Percentiles rank a stretch among this genome's conserved stretches.
phyloP scores from a whole-genome alignment of 306 rosid species.

The Begonia fuchsioides region DNA sequence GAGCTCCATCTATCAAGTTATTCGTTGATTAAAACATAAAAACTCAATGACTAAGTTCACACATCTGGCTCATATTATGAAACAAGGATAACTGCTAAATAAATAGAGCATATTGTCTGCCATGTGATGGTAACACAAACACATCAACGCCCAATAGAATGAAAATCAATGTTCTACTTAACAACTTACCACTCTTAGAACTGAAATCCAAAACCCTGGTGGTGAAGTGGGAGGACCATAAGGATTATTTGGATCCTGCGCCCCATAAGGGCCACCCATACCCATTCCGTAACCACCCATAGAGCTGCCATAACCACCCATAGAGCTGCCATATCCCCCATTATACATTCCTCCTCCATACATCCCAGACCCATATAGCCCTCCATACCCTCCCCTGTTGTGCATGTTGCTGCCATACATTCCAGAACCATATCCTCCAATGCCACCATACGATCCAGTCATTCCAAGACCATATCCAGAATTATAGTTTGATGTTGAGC shows the following conservation, averaged over 20 bases:
- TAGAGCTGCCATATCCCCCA: conserved; percentile 52
- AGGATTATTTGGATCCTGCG: conserved; percentile 89
- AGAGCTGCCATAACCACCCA: conserved; percentile 77
- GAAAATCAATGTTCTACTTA: not conserved
- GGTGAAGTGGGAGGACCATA: conserved; percentile 80
- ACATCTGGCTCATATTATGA: too few relatives aligned
- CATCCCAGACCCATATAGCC: conserved; percentile 74
- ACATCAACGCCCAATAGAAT: too few relatives aligned
- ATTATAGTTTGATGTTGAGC: conserved; percentile 51
- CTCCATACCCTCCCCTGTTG: conserved; percentile 63
- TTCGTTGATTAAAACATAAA: too few relatives aligned
- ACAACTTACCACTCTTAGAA: conserved; percentile 66
- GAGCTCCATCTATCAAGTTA: too few relatives aligned
- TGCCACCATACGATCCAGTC: conserved; percentile 36
- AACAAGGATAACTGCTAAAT: too few relatives aligned
- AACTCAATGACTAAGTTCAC: too few relatives aligned
- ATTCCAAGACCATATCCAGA: conserved; percentile 48
- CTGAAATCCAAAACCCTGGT: conserved; percentile 90
- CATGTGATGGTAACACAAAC: too few relatives aligned
- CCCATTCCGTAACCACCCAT: conserved; percentile 74
- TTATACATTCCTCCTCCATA: conserved; percentile 93
- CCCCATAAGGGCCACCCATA: conserved; percentile 83
- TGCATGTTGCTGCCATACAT: conserved; percentile 72
- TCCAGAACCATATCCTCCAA: conserved; percentile 72
- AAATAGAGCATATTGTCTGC: too few relatives aligned